Percentiles rank a stretch among this genome's conserved stretches.
These are phyloP conservation scores for Annulohypoxylon nitens DNA, from an alignment of 495 filamentous ascomycete species.

Conservation along the genomic window DNA sequence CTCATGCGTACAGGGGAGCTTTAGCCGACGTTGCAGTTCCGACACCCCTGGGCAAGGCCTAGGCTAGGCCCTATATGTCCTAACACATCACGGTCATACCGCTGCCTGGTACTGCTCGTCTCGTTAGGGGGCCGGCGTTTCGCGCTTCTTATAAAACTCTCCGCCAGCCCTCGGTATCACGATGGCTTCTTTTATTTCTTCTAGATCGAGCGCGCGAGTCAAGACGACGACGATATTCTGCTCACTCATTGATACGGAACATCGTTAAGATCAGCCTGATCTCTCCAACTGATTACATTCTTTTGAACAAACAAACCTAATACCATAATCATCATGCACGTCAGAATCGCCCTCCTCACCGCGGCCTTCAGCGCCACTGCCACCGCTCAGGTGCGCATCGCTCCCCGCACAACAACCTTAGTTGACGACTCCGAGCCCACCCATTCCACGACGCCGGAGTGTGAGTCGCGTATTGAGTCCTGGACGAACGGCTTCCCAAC, in stretches of 20 bases:
- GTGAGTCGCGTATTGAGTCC: conserved; percentile 23
- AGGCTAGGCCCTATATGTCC: conserved; percentile 19
- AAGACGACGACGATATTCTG: conserved; percentile 29
- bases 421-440: conserved; percentile 2
- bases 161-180: conserved; percentile 22
- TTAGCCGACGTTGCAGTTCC: conserved; percentile 22
- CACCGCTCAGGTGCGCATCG: conserved; percentile 16
- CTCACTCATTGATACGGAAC: not conserved
- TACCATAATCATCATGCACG: conserved; percentile 26
- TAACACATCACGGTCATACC: conserved; percentile 35
- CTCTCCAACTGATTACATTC: conserved; percentile 30
- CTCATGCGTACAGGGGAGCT: conserved; percentile 15
- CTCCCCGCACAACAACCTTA: conserved; percentile 15
- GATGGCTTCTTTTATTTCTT: conserved; percentile 13
- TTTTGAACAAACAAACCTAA: conserved; percentile 22
- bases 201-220: conserved; percentile 13
- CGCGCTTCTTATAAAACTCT: conserved; percentile 27
- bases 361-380: conserved; percentile 34
- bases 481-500: conserved; percentile 30
- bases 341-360: conserved; percentile 25
- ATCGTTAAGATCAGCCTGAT: not conserved
- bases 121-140: conserved; percentile 26
- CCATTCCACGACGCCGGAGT: conserved; percentile 22
- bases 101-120: conserved; percentile 19
- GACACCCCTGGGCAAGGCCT: conserved; percentile 29